Evolutionary conservation across 75 land plant species (phyloP), one percentile per base, ranked within the genome.

Genomic region (Azolla pinnata): DNA sequence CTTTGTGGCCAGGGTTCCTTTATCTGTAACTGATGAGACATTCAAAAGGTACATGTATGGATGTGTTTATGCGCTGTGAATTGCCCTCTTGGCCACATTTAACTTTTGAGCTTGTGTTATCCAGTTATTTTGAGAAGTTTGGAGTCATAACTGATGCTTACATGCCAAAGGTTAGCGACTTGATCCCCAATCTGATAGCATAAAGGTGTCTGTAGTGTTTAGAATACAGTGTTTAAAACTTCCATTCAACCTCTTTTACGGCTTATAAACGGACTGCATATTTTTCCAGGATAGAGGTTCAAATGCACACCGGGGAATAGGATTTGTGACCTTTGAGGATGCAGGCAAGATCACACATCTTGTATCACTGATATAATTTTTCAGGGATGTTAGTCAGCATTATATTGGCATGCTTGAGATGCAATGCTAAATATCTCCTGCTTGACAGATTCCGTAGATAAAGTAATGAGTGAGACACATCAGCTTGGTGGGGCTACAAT

Each of bases 301-400:
- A 20, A 90, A 73, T 61, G 79, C 62, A 4, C 99, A 95, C 63
- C 96, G 99, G 19, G 99, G 99, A 44, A 95, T 95, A 68, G 99
- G 99, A 0, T 95, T 95, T 69, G 85, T 95, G 60, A 95, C 99
- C 35, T 95, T 79, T 57, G 81, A 74, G n/a, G 77, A 57, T 61
- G 51, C 96, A 71, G 98, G 98, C 88, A 46, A 52, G 29, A 18
- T 14, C 14, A 4, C 17, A 46, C 49, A 3, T 46, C n/a, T 46
- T n/a, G n/a, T n/a, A n/a, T n/a, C n/a, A n/a, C n/a, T n/a, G n/a
- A n/a, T n/a, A n/a, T n/a, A n/a, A n/a, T n/a, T n/a, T n/a, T n/a
- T n/a, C n/a, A n/a, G n/a, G n/a, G 12, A 46, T 18, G 49, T 46
- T 18, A 14, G 10, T 14, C 4, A 46, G 49, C 21, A 4, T 14